A percentile compares a stretch with the other conserved stretches of the same genome.
phyloP scores from a whole-genome alignment of 805 yeast species.

The Metschnikowia amazonensis region DNA sequence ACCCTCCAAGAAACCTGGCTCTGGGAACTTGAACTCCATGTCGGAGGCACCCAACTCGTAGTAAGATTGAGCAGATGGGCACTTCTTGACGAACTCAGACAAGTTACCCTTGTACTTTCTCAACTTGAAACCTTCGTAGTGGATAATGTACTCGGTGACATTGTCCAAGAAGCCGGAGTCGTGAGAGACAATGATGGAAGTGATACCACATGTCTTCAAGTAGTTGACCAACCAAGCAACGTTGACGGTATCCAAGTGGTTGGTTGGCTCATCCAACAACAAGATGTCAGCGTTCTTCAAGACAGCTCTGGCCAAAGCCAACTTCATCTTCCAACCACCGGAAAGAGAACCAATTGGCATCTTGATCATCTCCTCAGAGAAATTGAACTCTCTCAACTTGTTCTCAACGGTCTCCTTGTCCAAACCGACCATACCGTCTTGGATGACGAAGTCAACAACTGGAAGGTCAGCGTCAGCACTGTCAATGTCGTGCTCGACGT shows the following conservation, averaged over 20 bases:
- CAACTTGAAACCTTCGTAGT: constrained; percentile 99
- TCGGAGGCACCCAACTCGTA: constrained; percentile 98
- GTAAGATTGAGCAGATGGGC: constrained; percentile 98
- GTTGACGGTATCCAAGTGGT: constrained; percentile 99
- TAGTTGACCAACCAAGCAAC: constrained; percentile 99
- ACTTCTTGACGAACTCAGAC: constrained; percentile 96
- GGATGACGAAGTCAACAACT: constrained; percentile 86
- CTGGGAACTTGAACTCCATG: constrained; percentile 96
- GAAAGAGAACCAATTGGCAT: constrained; percentile 96
- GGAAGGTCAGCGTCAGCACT: constrained; percentile 96
- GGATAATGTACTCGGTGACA: constrained; percentile 96
- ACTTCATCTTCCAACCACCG: constrained; percentile 99
- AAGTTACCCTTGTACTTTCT: constrained; percentile 99
- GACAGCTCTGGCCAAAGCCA: constrained; percentile 99
- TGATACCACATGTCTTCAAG: constrained; percentile 97
- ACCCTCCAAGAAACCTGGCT: constrained; percentile 99
- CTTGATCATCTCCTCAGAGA: constrained; percentile 87
- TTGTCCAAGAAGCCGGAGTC: constrained; percentile 99
- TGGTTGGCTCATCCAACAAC: constrained; percentile 98
- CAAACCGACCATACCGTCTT: constrained; percentile 71
- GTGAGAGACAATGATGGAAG: constrained; percentile 98
- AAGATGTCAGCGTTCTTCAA: constrained; percentile 96
- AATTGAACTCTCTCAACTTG: constrained; percentile 85
- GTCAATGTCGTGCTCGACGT: constrained; percentile 99
- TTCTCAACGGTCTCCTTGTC: constrained; percentile 65